Evolutionary conservation across 2,329 filamentous ascomycete genomes (phyloP), one percentile per base, ranked within the genome.

Genomic region (Sporothrix dimorphospora): DNA sequence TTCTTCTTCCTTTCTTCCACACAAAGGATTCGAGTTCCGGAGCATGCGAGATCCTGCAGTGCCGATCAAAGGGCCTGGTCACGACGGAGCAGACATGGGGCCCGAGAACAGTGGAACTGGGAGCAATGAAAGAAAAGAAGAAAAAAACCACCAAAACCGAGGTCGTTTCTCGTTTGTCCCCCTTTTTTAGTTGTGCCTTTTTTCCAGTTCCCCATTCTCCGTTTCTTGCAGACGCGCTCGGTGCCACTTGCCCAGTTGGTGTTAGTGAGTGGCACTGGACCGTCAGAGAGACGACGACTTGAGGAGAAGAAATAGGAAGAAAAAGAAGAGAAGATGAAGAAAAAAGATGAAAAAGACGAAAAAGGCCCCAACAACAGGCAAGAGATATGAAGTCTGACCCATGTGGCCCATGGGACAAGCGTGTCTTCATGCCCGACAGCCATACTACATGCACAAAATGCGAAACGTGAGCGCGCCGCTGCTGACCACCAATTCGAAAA

Each of bases 161-260:
- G 21, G 27, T 30, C 19, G n/a, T 59, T 65, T 38, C 40, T 59
- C 42, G 38, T 42, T 40, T n/a, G 19, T 27, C 34, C 21, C 40
- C 14, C 30, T n/a, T 27, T 45, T 19, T 45, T n/a, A 24, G 24
- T n/a, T 30, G 12, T 40, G 5, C 59, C 9, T 47, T 53, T 72
- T 70, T 72, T 66, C 66, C 34, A 65, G 55, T 73, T 72, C 69
- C 69, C 72, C 72, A 63, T 67, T 55, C 30, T 69, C 27, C 30
- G 42, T 69, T 53, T 65, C 57, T 45, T 47, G 71, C 27, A 47
- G 47, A 70, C 51, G 47, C 59, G n/a, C 59, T 53, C 57, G 49
- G 68, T 45, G 40, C 53, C 63, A 57, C 72, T 72, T 72, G 69
- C 68, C 63, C 63, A 27, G 65, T 49, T 47, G 14, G 69, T 59